These are phyloP conservation scores for Corylus heterophylla DNA, from an alignment of 306 rosid genomes.

Conservation along the genomic window DNA sequence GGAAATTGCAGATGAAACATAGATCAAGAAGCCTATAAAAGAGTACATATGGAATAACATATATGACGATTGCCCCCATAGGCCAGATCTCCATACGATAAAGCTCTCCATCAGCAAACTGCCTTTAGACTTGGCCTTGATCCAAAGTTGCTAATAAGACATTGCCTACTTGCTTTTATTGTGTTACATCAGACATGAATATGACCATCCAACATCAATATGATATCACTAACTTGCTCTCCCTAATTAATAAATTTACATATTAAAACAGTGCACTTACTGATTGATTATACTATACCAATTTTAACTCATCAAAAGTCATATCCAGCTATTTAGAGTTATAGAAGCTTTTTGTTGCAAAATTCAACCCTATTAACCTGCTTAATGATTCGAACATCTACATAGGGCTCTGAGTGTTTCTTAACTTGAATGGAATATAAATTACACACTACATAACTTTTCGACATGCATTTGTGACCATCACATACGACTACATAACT, in stretches of 20 bases:
- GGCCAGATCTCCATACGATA: not conserved
- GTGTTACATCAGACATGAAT: not conserved
- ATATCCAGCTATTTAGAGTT: not conserved
- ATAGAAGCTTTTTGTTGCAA: not conserved
- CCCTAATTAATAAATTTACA: not conserved
- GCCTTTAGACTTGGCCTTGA: not conserved
- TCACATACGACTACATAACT: not conserved
- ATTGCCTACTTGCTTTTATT: not conserved
- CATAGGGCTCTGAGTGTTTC: not conserved
- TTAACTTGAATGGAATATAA: not conserved
- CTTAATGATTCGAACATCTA: constrained; percentile 1
- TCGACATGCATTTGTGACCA: not conserved
- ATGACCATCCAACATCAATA: not conserved
- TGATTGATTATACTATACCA: not conserved
- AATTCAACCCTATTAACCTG: not conserved
- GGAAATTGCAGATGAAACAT: not conserved
- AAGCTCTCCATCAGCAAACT: not conserved
- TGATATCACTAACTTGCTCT: not conserved
- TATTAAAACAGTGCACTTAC: not conserved
- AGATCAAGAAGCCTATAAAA: not conserved
- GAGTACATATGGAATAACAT: not conserved
- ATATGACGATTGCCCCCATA: not conserved
- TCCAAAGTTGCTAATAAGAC: not conserved
- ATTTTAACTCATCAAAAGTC: not conserved
- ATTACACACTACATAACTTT: not conserved